Conservation (phyloP, 495 filamentous ascomycete species). For the Penicillium herquei region DNA sequence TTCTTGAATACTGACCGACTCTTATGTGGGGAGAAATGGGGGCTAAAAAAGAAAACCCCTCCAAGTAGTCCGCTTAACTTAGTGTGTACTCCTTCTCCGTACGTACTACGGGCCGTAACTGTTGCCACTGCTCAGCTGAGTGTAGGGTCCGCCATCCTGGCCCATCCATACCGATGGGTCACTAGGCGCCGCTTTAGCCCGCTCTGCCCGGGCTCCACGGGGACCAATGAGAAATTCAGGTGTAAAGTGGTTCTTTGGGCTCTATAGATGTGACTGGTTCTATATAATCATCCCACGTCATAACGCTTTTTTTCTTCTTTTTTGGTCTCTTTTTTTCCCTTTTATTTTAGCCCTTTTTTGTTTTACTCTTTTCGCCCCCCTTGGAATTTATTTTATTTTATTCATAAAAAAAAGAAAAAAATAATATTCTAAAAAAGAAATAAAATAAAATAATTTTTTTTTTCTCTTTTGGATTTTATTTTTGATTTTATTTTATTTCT, state of each 20-base stretch:
- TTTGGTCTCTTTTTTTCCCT: constrained; percentile 5
- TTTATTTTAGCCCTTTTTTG: constrained; percentile 16
- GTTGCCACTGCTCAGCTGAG: constrained; percentile 30
- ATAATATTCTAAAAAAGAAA: too few relatives aligned
- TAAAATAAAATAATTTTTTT: too few relatives aligned
- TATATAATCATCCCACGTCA: not conserved
- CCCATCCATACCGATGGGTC: constrained; percentile 44
- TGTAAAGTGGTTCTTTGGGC: too few relatives aligned
- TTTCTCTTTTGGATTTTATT: constrained; percentile 5
- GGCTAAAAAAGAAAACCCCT: not conserved
- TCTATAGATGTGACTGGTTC: too few relatives aligned
- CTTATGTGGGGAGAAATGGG: constrained; percentile 1
- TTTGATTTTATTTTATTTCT: constrained; percentile 15
- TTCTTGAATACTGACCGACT: not conserved
- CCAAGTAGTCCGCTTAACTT: too few relatives aligned
- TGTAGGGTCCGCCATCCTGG: constrained; percentile 22
- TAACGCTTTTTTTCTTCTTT: constrained; percentile 1
- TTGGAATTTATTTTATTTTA: constrained; percentile 2
- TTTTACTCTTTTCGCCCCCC: constrained; percentile 2
- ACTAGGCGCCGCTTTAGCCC: constrained; percentile 33
- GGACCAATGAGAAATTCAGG: constrained; percentile 25
- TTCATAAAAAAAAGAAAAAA: too few relatives aligned
- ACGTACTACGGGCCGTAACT: not conserved
- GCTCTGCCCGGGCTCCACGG: constrained; percentile 23
- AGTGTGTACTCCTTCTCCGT: too few relatives aligned